These are phyloP conservation scores for Cenococcum geophilum DNA, from an alignment of 495 filamentous ascomycete species.

Conservation along the genomic window DNA sequence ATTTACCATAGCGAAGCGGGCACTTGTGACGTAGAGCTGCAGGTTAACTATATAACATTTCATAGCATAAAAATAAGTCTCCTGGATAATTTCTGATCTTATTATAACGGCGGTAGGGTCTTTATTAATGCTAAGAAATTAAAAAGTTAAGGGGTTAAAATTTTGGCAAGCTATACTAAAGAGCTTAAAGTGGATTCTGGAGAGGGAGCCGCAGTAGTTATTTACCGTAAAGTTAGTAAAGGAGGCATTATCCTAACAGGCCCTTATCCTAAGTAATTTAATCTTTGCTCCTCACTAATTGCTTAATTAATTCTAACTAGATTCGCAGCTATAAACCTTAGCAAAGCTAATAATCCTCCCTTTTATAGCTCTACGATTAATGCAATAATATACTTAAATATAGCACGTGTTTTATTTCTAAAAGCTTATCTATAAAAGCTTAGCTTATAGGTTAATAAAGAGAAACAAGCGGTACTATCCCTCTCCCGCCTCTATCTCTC, in stretches of 20 bases:
- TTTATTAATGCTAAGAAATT: conserved; percentile 72
- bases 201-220: conserved; percentile 63
- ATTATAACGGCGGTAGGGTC: conserved; percentile 95
- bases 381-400: conserved; percentile 63
- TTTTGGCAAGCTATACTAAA: conserved; percentile 75
- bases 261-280: conserved; percentile 80
- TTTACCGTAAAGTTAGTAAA: conserved; percentile 84
- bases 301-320: conserved; percentile 40
- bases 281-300: background rate
- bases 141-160: conserved; percentile 60
- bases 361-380: conserved; percentile 64
- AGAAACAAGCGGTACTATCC: conserved; percentile 64
- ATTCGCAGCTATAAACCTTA: conserved; percentile 76
- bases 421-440: conserved; percentile 77
- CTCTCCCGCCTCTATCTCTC: conserved; percentile 84
- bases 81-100: conserved; percentile 62
- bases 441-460: conserved; percentile 68
- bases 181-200: conserved; percentile 73
- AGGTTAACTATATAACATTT: conserved; percentile 58
- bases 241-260: conserved; percentile 76
- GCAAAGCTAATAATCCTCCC: conserved; percentile 53
- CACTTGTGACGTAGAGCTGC: conserved; percentile 64
- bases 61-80: conserved; percentile 40
- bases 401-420: conserved; percentile 64
- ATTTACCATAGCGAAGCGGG: conserved; percentile 86